Evolutionary conservation across 2,329 filamentous ascomycete genomes (phyloP), one percentile per base, ranked within the genome.

Genomic region (Neofusicoccum ribis): DNA sequence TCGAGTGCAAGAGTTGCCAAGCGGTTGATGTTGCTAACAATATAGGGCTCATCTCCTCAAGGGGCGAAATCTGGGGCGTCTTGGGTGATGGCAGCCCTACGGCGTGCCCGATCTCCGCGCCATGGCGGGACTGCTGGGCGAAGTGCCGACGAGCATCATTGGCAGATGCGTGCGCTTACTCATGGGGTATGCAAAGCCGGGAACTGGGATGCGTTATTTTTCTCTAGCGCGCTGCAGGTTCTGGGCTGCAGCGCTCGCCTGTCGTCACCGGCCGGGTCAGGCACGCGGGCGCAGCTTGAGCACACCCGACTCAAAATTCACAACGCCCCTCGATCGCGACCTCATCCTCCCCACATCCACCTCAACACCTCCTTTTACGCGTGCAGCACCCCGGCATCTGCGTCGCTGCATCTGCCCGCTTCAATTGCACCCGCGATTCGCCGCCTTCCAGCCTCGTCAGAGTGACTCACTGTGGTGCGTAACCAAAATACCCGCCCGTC

Each of bases 271-370:
- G 50, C 37, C 23, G 61, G 23, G 46, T 43, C 59, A 51, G 61
- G 39, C 61, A 63, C 36, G 39, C 44, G 37, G 44, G 59, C 44
- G 44, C 59, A 50, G 51, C 50, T 50, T 56, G 15, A 51, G 47
- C 60, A 52, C 60, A 63, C 37, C 61, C 49, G 61, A 56, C 61
- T 64, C 63, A 64, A 64, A 64, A 64, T 64, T 64, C 52, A 50
- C 52, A 51, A 56, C 63, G 51, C 51, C 36, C 63, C 54, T 65
- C 56, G 41, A 52, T 49, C 44, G n/a, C 46, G 9, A 50, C 20
- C 15, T 61, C 46, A 37, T 37, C 46, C 39, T 59, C 54, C 31
- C 54, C 3, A 37, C 63, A 27, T 47, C 31, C 46, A 27, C 63
- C 23, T 27, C 56, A 31, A 36, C 63, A 36, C 15, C 51, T 23